Base-by-base conservation (phyloP, 176 grass and related monocot species). In the Oryza coarctata region DNA sequence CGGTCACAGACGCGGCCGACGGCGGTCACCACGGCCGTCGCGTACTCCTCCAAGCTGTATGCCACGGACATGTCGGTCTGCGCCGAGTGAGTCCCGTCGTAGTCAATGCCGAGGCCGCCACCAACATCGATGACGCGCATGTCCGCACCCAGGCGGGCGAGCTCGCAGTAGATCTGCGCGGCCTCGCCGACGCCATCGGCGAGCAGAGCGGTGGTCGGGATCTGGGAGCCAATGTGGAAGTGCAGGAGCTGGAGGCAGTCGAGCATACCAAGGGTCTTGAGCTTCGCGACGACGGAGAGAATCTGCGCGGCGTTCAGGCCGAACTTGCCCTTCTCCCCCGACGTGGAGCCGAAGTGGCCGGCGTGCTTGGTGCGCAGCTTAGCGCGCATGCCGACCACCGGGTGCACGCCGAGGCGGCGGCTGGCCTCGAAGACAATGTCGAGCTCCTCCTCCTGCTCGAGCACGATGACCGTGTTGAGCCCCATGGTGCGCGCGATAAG, bases 151-250 rank as follows among this genome's bases (percentile, higher is more conserved):
- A 97, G 94, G 62, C 92, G 87, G 23, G 94, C 84, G 17, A 97
- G 89, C 83, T 97, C 94, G 77, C 94, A 97, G 86, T 92, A 97
- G 74, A 97, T 90, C 74, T 97, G 94, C 39, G 89, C 83, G 45
- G 94, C 94, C 92, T 97, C 94, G 31, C 92, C 84, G 40, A 97
- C 94, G 29, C 94, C 92, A 20, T 97, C 94, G 17, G 83, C 74
- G 27, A 97, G 92, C 64, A 97, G 88, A 0, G 88, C 73, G 2
- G 94, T 97, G 73, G 88, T 85, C 4, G 94, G 94, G 88, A 97
- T 97, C 92, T 97, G 94, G 28, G 94, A 97, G 30, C 94, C 94
- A 68, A 94, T 94, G 85, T 97, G 94, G 88, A 97, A 97, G 84
- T 97, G 94, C 43, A 97, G 86, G 39, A 97, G 88, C 87, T 97